These are phyloP conservation scores for Pythium dissimile DNA, from an alignment of 352 stramenopile genomes.

Conservation along the genomic window DNA sequence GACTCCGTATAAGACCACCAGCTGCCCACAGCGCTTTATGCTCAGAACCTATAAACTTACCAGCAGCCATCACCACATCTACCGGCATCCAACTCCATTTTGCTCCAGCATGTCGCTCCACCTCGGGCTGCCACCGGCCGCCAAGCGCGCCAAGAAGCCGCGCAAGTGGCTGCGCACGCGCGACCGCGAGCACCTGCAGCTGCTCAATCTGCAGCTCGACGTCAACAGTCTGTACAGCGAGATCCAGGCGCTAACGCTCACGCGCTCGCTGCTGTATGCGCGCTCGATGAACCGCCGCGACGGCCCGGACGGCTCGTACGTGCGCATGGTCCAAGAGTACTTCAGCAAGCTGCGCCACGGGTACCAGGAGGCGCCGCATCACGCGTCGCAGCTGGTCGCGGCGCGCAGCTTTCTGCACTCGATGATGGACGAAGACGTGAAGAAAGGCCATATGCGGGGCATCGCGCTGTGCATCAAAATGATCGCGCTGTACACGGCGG, in stretches of 20 bases:
- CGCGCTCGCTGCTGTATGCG: conserved; percentile 26
- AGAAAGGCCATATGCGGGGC: conserved; percentile 13
- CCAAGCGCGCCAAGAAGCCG: not conserved
- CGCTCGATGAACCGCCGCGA: conserved; percentile 6
- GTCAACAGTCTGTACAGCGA: conserved; percentile 37
- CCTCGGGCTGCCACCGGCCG: not conserved
- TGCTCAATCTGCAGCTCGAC: conserved; percentile 37
- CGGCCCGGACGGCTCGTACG: conserved; percentile 15
- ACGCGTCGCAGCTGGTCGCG: not conserved
- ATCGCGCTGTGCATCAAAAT: conserved; percentile 9
- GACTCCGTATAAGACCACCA: no score
- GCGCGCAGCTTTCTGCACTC: conserved; percentile 9
- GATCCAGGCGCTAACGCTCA: conserved; percentile 26
- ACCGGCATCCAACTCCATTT: no score
- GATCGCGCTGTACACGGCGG: conserved; percentile 13
- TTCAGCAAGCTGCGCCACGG: conserved; percentile 12
- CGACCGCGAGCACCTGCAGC: conserved; percentile 24
- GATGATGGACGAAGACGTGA: conserved; percentile 11
- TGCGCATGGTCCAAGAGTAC: conserved; percentile 18
- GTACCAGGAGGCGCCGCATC: conserved; percentile 1
- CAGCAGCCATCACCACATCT: no score
- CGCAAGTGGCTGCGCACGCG: conserved; percentile 18
- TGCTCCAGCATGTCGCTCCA: not conserved
- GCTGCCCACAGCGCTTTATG: no score
- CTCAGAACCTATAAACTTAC: no score